These are phyloP conservation scores for Starmerella tilneyi DNA, from an alignment of 805 yeast species.

Conservation along the genomic window DNA sequence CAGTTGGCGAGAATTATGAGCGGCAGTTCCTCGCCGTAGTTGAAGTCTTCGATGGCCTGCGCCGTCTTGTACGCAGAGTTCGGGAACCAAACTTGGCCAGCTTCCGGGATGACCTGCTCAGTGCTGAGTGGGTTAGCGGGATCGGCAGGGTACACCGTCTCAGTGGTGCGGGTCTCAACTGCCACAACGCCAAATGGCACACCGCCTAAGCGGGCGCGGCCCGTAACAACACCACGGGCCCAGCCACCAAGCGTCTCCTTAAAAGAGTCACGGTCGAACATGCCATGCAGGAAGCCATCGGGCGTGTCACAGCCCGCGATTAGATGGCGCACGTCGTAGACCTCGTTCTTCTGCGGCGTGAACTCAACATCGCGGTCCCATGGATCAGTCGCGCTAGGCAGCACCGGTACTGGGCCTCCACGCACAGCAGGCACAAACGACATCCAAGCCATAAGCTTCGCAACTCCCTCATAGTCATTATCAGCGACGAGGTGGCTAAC, in stretches of 20 bases:
- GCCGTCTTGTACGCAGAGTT: slow-evolving; percentile 98
- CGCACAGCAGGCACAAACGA: slow-evolving; percentile 88
- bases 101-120: slow-evolving; percentile 78
- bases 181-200: slow-evolving; percentile 97
- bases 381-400: slow-evolving; percentile 61
- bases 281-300: slow-evolving; percentile 71
- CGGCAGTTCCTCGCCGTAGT: slow-evolving; percentile 96
- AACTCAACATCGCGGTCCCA: slow-evolving; percentile 94
- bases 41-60: slow-evolving; percentile 95
- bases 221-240: slow-evolving; percentile 98
- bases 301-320: slow-evolving; percentile 71
- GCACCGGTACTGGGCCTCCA: slow-evolving; percentile 69
- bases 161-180: slow-evolving; percentile 85
- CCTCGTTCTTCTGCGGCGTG: slow-evolving; percentile 58
- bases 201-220: slow-evolving; percentile 98
- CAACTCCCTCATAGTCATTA: slow-evolving; percentile 94
- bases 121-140: slow-evolving; percentile 97
- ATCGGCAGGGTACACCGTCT: slow-evolving; percentile 89
- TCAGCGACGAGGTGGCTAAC: slow-evolving; percentile 95
- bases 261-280: slow-evolving; percentile 88
- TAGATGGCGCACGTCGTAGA: slow-evolving; percentile 90
- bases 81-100: slow-evolving; percentile 99
- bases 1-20: slow-evolving; percentile 96
- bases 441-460: slow-evolving; percentile 89
- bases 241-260: slow-evolving; percentile 94